phyloP scores from a whole-genome alignment of 495 filamentous ascomycete species.

The Aspergillus sparsus region DNA sequence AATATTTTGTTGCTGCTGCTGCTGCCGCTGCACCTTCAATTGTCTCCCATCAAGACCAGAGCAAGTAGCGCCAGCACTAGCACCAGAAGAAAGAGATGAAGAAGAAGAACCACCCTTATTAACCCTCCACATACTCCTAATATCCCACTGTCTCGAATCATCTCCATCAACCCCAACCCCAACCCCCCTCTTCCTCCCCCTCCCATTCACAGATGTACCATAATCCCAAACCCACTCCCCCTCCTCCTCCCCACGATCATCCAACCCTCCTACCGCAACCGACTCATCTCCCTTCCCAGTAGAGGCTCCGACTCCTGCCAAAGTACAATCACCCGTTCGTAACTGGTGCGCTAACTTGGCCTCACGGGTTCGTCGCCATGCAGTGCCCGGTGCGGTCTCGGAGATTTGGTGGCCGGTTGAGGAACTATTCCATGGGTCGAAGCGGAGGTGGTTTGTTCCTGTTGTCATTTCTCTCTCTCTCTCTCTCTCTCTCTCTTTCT shows the following conservation, averaged over 20 bases:
- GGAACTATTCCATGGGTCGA: constrained; percentile 81
- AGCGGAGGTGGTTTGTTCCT: constrained; percentile 48
- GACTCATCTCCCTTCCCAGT: constrained; percentile 17
- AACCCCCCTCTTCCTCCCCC: not conserved
- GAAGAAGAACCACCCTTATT: constrained; percentile 18
- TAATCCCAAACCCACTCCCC: constrained; percentile 25
- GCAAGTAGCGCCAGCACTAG: not conserved
- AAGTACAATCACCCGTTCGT: constrained; percentile 26
- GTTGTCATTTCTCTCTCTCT: constrained; percentile 1
- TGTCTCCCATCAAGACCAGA: no score
- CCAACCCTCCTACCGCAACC: not conserved
- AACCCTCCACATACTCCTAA: constrained; percentile 33
- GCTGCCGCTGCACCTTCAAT: no score
- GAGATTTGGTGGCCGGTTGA: constrained; percentile 80
- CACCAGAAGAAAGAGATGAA: not conserved
- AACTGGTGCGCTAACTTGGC: constrained; percentile 71
- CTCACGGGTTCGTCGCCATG: constrained; percentile 70
- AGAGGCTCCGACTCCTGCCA: constrained; percentile 6
- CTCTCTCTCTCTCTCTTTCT: constrained; percentile 3
- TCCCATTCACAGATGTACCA: not conserved
- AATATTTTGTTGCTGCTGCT: no score
- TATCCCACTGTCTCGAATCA: constrained; percentile 38
- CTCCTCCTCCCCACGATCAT: not conserved
- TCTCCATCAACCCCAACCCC: not conserved
- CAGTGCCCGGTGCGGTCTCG: constrained; percentile 57